Evolutionary conservation across 1,284 basidiomycete genomes (phyloP), one percentile per base, ranked within the genome.

Genomic region (Trichosporon coremiiforme): DNA sequence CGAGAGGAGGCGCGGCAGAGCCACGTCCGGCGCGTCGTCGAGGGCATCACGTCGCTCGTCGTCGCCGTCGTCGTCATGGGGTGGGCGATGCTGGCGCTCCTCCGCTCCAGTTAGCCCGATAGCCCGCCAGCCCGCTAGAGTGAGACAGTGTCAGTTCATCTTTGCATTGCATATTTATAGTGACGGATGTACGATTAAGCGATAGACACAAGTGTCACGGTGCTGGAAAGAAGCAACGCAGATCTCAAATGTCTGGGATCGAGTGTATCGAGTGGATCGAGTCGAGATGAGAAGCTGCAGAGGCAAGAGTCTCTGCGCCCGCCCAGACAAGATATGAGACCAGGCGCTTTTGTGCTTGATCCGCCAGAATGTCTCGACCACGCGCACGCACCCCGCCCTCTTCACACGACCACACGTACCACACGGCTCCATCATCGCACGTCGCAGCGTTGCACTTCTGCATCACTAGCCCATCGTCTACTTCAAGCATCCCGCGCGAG

Each of bases 31-130:
- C 72, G 75, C 15, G 66, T 50, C 0, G 67, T 79, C 5, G 78
- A 79, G 67, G 72, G 72, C 20, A 60, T 47, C 6, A 72, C 73
- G 25, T 68, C 75, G 31, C 75, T 68, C 4, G 47, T 77, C 2
- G 73, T 74, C 0, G 70, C 55, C 1, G 72, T 68, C 6, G 78
- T 77, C 75, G 65, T 69, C 12, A 68, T 69, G 12, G 78, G 78
- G 0, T 79, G 78, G 78, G 70, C 65, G 7, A 75, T 79, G 74
- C 67, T 79, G 29, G 77, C 74, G 29, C 66, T 79, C 7, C 67
- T 79, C 57, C 57, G 75, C n/a, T 76, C 75, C n/a, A 78, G 77
- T 60, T 76, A 73, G 69, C 29, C 33, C 33, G 33, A 3, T 3
- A 33, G 33, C 33, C 4, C 33, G 8, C 8, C 8, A 4, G 33